Base-by-base conservation (phyloP, 2,329 filamentous ascomycete species). In the Coccinonectria pachysandricola region DNA sequence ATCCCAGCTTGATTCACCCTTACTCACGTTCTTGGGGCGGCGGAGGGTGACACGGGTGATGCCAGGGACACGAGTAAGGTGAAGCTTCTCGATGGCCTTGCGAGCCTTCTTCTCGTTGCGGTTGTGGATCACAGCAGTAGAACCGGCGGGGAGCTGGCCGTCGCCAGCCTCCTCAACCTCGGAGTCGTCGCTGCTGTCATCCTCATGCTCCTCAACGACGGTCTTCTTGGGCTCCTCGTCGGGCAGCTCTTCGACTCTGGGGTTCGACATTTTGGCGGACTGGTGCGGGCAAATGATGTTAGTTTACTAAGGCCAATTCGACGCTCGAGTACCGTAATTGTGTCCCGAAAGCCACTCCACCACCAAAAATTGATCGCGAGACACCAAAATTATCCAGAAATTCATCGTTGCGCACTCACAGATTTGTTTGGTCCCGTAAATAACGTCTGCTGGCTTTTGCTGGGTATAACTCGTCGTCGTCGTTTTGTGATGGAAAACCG, bases 81-180 rank as follows among this genome's bases (percentile, higher is more conserved):
- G 87, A 56, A 96, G 78, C 79, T 98, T 98, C 63, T 86, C 83
- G 59, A 98, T 93, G 54, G 87, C 86, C 77, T 98, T 98, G 68
- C 91, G 81, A 52, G 91, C 92, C 79, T 98, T 98, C 83, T 98
- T 98, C 81, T 98, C 91, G 70, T 96, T 96, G 64, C 91, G 86
- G 57, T 85, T 94, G 75, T 96, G 88, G 55, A 98, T 79, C 51
- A 91, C 76, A 54, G 88, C 81, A 42, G 80, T 76, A 53, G 86
- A 83, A 56, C 88, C 91, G 46, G 82, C 79, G 57, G 88, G 85
- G 44, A 73, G 58, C 46, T 74, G 74, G 38, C 74, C 78, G 60
- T 91, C 86, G 49, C 73, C 78, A 49, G 81, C 81, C 50, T 92
- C 82, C 49, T 91, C 86, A 47, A 71, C 78, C 50, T 84, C 82